These are phyloP conservation scores for Breynia disticha DNA, from an alignment of 441 rosid genomes.

Conservation along the genomic window DNA sequence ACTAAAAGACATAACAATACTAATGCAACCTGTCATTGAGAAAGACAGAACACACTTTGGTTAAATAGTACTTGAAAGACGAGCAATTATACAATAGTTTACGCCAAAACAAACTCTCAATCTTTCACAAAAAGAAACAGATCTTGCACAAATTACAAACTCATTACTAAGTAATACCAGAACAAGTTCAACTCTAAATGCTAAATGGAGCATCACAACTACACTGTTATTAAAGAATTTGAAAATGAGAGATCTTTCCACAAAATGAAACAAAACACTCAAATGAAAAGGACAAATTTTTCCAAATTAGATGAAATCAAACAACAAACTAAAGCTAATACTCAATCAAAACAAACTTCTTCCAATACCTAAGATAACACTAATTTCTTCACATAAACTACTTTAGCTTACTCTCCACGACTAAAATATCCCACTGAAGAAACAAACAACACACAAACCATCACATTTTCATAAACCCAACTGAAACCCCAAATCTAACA, in stretches of 20 bases:
- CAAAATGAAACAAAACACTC: not conserved
- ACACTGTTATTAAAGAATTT: too few species aligned
- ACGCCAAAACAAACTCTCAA: not conserved
- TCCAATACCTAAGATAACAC: too few species aligned
- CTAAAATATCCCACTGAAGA: too few species aligned
- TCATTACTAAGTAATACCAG: too few species aligned
- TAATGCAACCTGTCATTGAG: constrained; percentile 47
- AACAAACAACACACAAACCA: constrained; percentile 3
- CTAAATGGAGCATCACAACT: too few species aligned
- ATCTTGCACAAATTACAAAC: too few species aligned
- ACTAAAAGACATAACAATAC: constrained; percentile 40
- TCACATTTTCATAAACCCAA: constrained; percentile 8
- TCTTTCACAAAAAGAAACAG: too few species aligned
- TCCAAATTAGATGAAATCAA: not conserved
- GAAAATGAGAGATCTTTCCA: not conserved
- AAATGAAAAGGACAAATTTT: not conserved
- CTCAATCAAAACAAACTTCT: too few species aligned
- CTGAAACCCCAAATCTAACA: constrained; percentile 22
- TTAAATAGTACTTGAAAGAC: not conserved
- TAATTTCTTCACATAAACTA: too few species aligned
- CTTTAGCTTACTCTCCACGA: too few species aligned
- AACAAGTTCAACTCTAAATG: too few species aligned
- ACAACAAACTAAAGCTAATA: too few species aligned
- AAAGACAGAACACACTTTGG: not conserved
- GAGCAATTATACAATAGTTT: not conserved